A percentile compares a stretch with the other conserved stretches of the same genome.
These are phyloP conservation scores for Aspergillus haitiensis DNA, from an alignment of 495 filamentous ascomycete genomes.

Conservation along the genomic window DNA sequence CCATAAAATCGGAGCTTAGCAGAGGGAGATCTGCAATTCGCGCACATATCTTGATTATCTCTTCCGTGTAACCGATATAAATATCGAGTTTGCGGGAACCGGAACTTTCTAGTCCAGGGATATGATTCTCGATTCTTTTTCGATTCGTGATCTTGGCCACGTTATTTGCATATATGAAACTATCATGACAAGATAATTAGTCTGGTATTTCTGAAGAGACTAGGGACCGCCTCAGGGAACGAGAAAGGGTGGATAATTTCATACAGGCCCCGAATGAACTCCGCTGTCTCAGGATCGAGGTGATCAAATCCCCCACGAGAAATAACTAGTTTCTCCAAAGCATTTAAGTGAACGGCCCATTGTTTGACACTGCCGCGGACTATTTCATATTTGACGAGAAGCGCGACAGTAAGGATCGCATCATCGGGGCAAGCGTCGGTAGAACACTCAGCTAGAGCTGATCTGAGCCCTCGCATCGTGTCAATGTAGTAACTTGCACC, in stretches of 20 bases:
- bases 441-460: constrained; percentile 27
- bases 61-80: constrained; percentile 48
- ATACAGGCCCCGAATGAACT: constrained; percentile 46
- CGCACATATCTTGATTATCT: constrained; percentile 43
- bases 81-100: constrained; percentile 41
- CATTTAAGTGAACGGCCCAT: constrained; percentile 45
- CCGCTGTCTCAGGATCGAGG: constrained; percentile 37
- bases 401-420: constrained; percentile 42
- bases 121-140: constrained; percentile 26
- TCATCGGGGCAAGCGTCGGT: constrained; percentile 34
- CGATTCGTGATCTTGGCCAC: constrained; percentile 44
- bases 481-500: constrained; percentile 41
- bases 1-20: constrained; percentile 27
- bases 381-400: constrained; percentile 48
- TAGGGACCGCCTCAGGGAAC: not conserved
- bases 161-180: constrained; percentile 43
- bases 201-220: not conserved
- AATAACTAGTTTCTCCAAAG: constrained; percentile 40
- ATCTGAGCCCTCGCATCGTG: constrained; percentile 39
- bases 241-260: not conserved
- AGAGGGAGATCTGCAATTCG: constrained; percentile 39
- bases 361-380: constrained; percentile 47
- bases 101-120: constrained; percentile 27
- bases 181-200: constrained; percentile 16
- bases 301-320: constrained; percentile 40